Percentiles rank a stretch among this genome's conserved stretches.
phyloP scores from a whole-genome alignment of 805 yeast species.

The Kluyveromyces starmeri region DNA sequence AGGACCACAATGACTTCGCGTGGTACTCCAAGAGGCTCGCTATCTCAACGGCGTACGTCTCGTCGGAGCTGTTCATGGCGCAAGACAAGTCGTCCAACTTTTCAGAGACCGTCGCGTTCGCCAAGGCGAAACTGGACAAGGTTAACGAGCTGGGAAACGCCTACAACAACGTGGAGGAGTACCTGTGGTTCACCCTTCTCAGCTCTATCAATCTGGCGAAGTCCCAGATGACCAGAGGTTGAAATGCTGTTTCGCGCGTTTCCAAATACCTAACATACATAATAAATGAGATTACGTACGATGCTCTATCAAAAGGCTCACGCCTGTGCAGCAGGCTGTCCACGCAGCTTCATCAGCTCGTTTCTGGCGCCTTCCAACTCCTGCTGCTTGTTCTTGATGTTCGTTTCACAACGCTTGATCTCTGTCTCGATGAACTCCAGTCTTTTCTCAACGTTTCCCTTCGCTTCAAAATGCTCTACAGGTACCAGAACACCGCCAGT shows the following conservation, averaged over 20 bases:
- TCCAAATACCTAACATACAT: too few relatives aligned
- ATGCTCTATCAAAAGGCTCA: too few relatives aligned
- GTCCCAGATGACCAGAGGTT: conserved; percentile 52
- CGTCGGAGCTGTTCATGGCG: conserved; percentile 72
- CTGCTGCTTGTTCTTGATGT: conserved; percentile 47
- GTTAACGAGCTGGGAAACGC: conserved; percentile 49
- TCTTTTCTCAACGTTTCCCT: conserved; percentile 76
- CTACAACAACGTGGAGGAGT: conserved; percentile 63
- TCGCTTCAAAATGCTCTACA: conserved; percentile 78
- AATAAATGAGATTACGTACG: too few relatives aligned
- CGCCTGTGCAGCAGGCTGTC: too few relatives aligned
- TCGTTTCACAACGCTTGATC: conserved; percentile 66
- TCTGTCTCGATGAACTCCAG: conserved; percentile 79
- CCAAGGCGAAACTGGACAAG: conserved; percentile 46
- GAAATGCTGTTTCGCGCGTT: too few relatives aligned
- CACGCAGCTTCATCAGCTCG: conserved; percentile 40
- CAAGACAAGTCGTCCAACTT: conserved; percentile 55
- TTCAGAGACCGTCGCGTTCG: conserved; percentile 53
- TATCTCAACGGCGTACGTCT: conserved; percentile 59
- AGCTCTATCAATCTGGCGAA: conserved; percentile 55
- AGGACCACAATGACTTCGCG: conserved; percentile 59
- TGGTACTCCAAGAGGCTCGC: conserved; percentile 89
- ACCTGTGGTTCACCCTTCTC: conserved; percentile 61
- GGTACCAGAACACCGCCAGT: conserved; percentile 91
- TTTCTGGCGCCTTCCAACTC: conserved; percentile 53